A percentile compares a stretch with the other conserved stretches of the same genome.
phyloP scores from a whole-genome alignment of 805 yeast species.

The Candida pini region DNA sequence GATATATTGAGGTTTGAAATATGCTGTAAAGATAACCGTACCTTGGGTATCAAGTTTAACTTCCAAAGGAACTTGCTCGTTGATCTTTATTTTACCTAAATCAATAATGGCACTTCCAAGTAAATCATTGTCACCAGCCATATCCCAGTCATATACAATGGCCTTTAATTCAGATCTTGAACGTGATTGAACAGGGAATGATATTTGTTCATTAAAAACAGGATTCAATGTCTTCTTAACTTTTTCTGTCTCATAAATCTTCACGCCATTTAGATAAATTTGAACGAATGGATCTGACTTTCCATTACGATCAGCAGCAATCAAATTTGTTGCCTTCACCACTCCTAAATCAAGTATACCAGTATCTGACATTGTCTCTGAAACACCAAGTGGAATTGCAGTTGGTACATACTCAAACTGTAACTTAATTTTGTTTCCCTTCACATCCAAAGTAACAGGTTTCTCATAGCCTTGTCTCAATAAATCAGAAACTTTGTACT shows the following conservation, averaged over 20 bases:
- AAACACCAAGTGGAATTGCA: slow-evolving; percentile 43
- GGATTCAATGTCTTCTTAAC: slow-evolving; percentile 68
- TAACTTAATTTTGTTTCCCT: slow-evolving; percentile 33
- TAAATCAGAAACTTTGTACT: slow-evolving; percentile 48
- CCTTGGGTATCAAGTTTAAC: slow-evolving; percentile 64
- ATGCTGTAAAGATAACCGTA: slow-evolving; percentile 43
- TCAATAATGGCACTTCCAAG: slow-evolving; percentile 52
- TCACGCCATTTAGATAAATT: slow-evolving; percentile 48
- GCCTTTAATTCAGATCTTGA: slow-evolving; percentile 43
- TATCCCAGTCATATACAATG: slow-evolving; percentile 71
- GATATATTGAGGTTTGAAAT: slow-evolving; percentile 59
- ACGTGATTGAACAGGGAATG: slow-evolving; percentile 59
- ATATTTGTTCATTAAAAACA: slow-evolving; percentile 64
- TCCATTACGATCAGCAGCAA: slow-evolving; percentile 65
- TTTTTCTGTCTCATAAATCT: slow-evolving; percentile 52
- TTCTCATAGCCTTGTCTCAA: slow-evolving; percentile 41
- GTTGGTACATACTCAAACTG: slow-evolving; percentile 61
- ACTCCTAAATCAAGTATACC: slow-evolving; percentile 57
- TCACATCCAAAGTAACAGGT: slow-evolving; percentile 42
- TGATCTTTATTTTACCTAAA: slow-evolving; percentile 42
- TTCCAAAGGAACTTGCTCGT: slow-evolving; percentile 35
- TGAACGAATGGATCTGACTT: slow-evolving; percentile 67
- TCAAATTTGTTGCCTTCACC: slow-evolving; percentile 47
- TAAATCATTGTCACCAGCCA: slow-evolving; percentile 61
- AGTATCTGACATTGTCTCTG: slow-evolving; percentile 63